Percentiles rank a stretch among this genome's conserved stretches.
These are phyloP conservation scores for Fusarium albidum DNA, from an alignment of 2,329 filamentous ascomycete genomes.

Conservation along the genomic window DNA sequence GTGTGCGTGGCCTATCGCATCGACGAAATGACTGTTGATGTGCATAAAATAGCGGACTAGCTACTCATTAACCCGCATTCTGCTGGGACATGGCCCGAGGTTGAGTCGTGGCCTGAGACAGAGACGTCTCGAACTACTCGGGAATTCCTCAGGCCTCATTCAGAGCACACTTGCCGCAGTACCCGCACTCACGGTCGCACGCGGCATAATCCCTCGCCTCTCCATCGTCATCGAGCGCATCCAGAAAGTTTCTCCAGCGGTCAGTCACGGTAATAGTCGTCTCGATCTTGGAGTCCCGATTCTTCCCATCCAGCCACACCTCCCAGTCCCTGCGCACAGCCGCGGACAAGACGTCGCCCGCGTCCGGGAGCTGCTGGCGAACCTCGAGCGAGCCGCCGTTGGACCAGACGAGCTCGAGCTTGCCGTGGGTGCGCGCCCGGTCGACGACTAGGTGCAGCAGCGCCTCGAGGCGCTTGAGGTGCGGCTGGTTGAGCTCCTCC, in stretches of 20 bases:
- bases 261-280: constrained; percentile 1
- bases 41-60: too few species aligned
- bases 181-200: constrained; percentile 42
- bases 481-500: constrained; percentile 45
- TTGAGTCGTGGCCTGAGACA: too few species aligned
- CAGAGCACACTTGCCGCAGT: too few species aligned
- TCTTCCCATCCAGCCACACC: constrained; percentile 30
- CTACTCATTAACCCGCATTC: too few species aligned
- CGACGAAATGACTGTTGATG: too few species aligned
- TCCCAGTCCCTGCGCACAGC: constrained; percentile 35
- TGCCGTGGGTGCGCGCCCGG: constrained; percentile 18
- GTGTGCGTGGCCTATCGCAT: too few species aligned
- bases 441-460: constrained; percentile 35
- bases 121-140: background rate
- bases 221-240: constrained; percentile 18
- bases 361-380: constrained; percentile 34
- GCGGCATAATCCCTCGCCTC: constrained; percentile 34
- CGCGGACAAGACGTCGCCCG: constrained; percentile 34
- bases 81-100: background rate
- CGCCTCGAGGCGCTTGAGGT: constrained; percentile 41
- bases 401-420: constrained; percentile 37
- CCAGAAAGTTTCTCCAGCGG: constrained; percentile 8
- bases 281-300: background rate
- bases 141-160: background rate
- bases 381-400: constrained; percentile 33